Base-by-base conservation (phyloP, 2,329 filamentous ascomycete species). In the Mycosphaerella sp. region DNA sequence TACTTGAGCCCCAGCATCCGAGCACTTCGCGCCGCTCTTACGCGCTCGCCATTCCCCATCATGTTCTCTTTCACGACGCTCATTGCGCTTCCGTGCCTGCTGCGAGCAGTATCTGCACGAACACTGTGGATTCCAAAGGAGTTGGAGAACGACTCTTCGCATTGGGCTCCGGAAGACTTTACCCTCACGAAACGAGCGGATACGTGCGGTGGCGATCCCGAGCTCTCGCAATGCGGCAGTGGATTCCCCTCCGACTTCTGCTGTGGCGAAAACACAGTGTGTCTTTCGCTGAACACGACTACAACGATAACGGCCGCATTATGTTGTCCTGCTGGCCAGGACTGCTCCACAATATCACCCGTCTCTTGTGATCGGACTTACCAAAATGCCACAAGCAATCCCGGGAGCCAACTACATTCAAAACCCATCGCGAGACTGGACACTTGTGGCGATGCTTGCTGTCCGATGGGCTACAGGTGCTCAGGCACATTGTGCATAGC, bases 381-480 rank as follows among this genome's bases (percentile, higher is more conserved):
- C 40, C 82, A 89, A 63, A 79, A 89, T 60, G 75, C 80, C 2
- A 74, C 69, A 7, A 59, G 70, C 14, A 70, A 81, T 56, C 81
- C 82, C 9, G 69, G 73, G 21, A 81, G 81, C 28, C 73, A 78
- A 25, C 72, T 89, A 61, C 86, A 88, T 69, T 85, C 86, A 0
- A 76, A 80, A 7, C 78, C 86, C 27, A 73, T 74, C 14, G 73
- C 77, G 8, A 69, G 72, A 9, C 71, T 89, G 12, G 68, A 71
- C 1, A 74, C 69, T 16, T 89, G 86, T 60, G 82, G 78, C 12
- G 65, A 61, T 14, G 67, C 59, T 48, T 90, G 86, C 68, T 90
- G 86, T 64, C 86, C 86, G 0, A 83, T 84, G 66, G 86, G 86
- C 2, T 89, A 84, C 69, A 70, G 72, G 1, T 90, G 86, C 69